These are phyloP conservation scores for Xanthoconium stramineum DNA, from an alignment of 768 basidiomycete genomes.

Conservation along the genomic window DNA sequence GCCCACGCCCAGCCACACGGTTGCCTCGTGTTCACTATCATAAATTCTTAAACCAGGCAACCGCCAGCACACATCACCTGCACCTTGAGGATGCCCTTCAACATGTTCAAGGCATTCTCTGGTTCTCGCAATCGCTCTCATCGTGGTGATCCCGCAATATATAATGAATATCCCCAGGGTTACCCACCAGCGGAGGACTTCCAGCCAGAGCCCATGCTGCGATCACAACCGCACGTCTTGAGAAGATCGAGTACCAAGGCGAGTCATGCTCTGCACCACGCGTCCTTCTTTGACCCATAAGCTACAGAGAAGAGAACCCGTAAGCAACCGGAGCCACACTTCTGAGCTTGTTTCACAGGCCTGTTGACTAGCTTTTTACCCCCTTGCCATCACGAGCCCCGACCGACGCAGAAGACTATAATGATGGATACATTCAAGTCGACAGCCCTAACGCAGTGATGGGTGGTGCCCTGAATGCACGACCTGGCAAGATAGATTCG, in stretches of 20 bases:
- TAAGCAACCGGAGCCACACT: slow-evolving; percentile 13
- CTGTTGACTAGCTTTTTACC: slow-evolving; percentile 27
- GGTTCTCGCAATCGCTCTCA: slow-evolving; percentile 32
- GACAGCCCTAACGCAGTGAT: slow-evolving; percentile 31
- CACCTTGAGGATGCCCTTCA: slow-evolving; percentile 34
- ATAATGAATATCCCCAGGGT: slow-evolving; percentile 26
- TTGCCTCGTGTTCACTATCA: slow-evolving; percentile 29
- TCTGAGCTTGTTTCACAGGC: slow-evolving; percentile 8
- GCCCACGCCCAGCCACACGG: slow-evolving; percentile 33
- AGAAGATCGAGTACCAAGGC: slow-evolving; percentile 29
- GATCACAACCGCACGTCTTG: slow-evolving; percentile 24
- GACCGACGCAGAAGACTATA: slow-evolving; percentile 32
- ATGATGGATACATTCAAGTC: slow-evolving; percentile 31
- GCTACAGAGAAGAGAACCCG: slow-evolving; percentile 32
- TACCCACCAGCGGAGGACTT: slow-evolving; percentile 27
- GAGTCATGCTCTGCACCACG: slow-evolving; percentile 6
- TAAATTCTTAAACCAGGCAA: slow-evolving; percentile 23
- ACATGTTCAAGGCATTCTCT: slow-evolving; percentile 36
- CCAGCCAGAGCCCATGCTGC: slow-evolving; percentile 18
- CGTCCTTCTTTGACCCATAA: slow-evolving; percentile 11
- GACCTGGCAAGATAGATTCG: slow-evolving; percentile 24
- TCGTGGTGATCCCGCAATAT: slow-evolving; percentile 25
- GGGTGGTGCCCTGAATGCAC: slow-evolving; percentile 33
- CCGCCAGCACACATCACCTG: slow-evolving; percentile 11
- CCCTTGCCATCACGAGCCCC: slow-evolving; percentile 32